Conservation (phyloP, 371 early-diverging fungal species). For the Polyrhizophydium stewartii region DNA sequence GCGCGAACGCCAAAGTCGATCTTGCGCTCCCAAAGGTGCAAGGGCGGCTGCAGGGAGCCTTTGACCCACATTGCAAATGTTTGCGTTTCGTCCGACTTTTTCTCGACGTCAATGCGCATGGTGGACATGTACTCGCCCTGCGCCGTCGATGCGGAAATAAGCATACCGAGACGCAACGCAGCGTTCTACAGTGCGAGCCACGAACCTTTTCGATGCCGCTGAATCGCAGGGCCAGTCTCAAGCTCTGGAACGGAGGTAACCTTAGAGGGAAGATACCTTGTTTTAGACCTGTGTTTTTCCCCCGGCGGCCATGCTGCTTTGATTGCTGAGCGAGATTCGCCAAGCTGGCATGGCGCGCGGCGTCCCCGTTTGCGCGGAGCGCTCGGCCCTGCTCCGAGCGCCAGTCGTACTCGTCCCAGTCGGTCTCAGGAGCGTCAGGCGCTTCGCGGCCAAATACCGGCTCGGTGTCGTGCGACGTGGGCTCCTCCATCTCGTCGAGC, state of each 20-base stretch:
- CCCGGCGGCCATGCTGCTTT: too few relatives aligned
- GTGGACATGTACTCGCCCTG: conserved; percentile 23
- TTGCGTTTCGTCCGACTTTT: conserved; percentile 25
- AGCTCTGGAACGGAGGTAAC: background rate
- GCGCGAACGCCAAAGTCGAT: conserved; percentile 47
- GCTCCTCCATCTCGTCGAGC: conserved; percentile 22
- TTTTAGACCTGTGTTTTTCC: conserved; percentile 5
- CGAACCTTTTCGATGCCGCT: too few relatives aligned
- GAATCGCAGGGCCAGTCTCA: too few relatives aligned
- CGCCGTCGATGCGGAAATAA: background rate
- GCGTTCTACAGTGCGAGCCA: too few relatives aligned
- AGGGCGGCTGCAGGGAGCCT: conserved; percentile 37
- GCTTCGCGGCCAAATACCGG: conserved; percentile 5
- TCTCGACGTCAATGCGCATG: conserved; percentile 30
- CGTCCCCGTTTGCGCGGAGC: background rate
- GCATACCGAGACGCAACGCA: too few relatives aligned
- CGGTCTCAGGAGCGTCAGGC: conserved; percentile 27
- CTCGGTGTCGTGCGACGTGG: background rate
- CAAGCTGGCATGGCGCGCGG: background rate
- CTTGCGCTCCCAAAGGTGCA: conserved; percentile 36
- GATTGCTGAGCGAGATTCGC: too few relatives aligned
- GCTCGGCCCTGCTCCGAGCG: conserved; percentile 14
- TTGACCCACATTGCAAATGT: conserved; percentile 25
- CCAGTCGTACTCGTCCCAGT: conserved; percentile 45
- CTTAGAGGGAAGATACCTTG: conserved; percentile 17